Percentiles rank a stretch among this genome's conserved stretches.
Evolutionary conservation across 2,329 filamentous ascomycete genomes (phyloP).

Genomic region (Orbilia ellipsospora): DNA sequence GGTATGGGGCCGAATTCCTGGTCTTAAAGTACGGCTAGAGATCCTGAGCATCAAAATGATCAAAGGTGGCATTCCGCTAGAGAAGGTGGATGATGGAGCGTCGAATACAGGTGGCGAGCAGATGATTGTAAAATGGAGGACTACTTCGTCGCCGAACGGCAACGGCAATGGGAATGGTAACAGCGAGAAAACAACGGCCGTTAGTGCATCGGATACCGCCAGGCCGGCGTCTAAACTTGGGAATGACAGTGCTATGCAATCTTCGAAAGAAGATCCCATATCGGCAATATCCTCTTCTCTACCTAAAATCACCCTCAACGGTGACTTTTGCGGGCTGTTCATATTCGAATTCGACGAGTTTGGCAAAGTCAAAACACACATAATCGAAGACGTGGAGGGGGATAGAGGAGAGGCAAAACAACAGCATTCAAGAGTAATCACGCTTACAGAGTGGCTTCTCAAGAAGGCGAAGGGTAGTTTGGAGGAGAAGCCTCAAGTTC

Average conservation of each 20-base stretch:
- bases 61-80: constrained; percentile 68
- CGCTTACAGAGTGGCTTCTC: constrained; percentile 92
- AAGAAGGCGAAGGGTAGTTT: constrained; percentile 64
- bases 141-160: constrained; percentile 65
- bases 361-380: constrained; percentile 85
- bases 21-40: constrained; percentile 88
- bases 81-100: constrained; percentile 60
- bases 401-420: constrained; percentile 77
- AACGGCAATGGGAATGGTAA: constrained; percentile 63
- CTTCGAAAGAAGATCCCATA: constrained; percentile 50
- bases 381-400: constrained; percentile 92
- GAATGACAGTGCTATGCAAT: constrained; percentile 45
- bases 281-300: constrained; percentile 62
- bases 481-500: constrained; percentile 34
- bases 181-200: constrained; percentile 59
- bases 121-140: constrained; percentile 90
- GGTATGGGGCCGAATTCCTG: constrained; percentile 91
- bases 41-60: constrained; percentile 92
- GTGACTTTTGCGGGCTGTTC: constrained; percentile 85
- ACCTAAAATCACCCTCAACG: constrained; percentile 64
- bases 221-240: constrained; percentile 24
- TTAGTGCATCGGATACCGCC: neutral
- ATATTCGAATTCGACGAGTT: constrained; percentile 94
- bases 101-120: constrained; percentile 69
- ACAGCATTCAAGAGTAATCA: constrained; percentile 83